phyloP scores from a whole-genome alignment of 1,284 basidiomycete species.

The Waitea zeae region DNA sequence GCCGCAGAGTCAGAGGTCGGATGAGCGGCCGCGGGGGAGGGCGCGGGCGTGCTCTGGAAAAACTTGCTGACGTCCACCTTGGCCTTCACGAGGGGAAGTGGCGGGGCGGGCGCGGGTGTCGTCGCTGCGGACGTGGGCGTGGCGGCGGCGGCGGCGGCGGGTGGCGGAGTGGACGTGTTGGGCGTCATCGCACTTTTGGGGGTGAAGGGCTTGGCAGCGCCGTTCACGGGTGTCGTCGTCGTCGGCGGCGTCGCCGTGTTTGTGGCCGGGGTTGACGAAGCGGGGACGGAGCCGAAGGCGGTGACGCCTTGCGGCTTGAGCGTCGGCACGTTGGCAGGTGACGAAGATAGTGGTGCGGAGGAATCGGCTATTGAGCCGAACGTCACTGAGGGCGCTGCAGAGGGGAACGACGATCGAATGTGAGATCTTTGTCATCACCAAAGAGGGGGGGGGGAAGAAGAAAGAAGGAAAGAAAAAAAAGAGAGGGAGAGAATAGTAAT shows the following conservation, averaged over 20 bases:
- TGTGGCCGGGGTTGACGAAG: too few relatives aligned
- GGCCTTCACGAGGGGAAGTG: constrained; percentile 18
- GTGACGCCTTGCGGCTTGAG: constrained; percentile 59
- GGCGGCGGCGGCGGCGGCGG: constrained; percentile 12
- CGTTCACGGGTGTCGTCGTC: constrained; percentile 9
- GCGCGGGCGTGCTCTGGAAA: constrained; percentile 34
- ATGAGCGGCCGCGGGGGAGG: constrained; percentile 19
- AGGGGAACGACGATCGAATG: too few relatives aligned
- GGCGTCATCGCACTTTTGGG: too few relatives aligned
- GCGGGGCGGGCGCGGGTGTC: constrained; percentile 14
- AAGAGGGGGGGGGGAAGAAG: too few relatives aligned
- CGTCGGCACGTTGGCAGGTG: constrained; percentile 43
- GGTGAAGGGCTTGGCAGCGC: constrained; percentile 29
- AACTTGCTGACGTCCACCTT: constrained; percentile 51
- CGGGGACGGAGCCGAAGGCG: constrained; percentile 65
- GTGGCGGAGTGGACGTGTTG: constrained; percentile 15
- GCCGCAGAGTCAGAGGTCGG: constrained; percentile 17
- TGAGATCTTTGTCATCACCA: constrained; percentile 3
- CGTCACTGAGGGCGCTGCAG: constrained; percentile 42
- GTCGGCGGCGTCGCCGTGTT: constrained; percentile 22
- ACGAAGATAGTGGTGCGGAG: constrained; percentile 49
- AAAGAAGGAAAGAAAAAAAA: too few relatives aligned
- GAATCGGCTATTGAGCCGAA: constrained; percentile 77
- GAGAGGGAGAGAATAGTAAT: too few relatives aligned
- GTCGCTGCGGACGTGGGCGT: constrained; percentile 20